Conservation (phyloP, 2,329 filamentous ascomycete species). For the Colletotrichum sp. region DNA sequence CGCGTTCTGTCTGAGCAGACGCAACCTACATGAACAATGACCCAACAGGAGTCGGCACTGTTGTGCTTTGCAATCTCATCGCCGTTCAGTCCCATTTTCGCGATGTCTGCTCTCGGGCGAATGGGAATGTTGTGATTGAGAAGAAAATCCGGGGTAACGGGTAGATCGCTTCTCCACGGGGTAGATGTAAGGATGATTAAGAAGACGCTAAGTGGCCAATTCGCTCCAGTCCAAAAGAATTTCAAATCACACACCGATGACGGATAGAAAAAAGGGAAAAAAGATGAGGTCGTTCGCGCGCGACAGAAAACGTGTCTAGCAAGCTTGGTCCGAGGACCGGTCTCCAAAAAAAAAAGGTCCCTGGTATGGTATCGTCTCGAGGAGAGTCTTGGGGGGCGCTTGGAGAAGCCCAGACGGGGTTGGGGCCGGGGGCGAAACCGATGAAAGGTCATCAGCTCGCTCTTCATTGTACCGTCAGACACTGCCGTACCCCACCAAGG, state of each 20-base stretch:
- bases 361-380: conserved; percentile 3
- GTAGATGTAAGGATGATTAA: not conserved
- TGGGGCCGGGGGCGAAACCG: conserved; percentile 3
- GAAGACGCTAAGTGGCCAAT: not conserved
- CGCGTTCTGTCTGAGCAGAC: not conserved
- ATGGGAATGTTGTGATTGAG: not conserved
- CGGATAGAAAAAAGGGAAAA: not conserved
- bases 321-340: conserved; percentile 7
- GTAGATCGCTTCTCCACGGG: conserved; percentile 16
- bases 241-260: conserved; percentile 5
- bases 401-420: conserved; percentile 4
- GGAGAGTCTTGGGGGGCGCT: not conserved
- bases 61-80: conserved; percentile 73
- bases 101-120: not conserved
- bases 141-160: conserved; percentile 12
- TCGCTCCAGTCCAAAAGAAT: not conserved
- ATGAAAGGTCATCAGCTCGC: conserved; percentile 23
- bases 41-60: conserved; percentile 85
- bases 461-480: conserved; percentile 21
- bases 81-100: conserved; percentile 52
- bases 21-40: conserved; percentile 75
- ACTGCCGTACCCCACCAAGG: conserved; percentile 13
- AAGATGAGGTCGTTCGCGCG: not conserved
- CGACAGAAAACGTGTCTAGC: conserved; percentile 1
- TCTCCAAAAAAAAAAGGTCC: not conserved